These are phyloP conservation scores for Mycosphaerella arachidis DNA, from an alignment of 2,329 filamentous ascomycete genomes.

Conservation along the genomic window DNA sequence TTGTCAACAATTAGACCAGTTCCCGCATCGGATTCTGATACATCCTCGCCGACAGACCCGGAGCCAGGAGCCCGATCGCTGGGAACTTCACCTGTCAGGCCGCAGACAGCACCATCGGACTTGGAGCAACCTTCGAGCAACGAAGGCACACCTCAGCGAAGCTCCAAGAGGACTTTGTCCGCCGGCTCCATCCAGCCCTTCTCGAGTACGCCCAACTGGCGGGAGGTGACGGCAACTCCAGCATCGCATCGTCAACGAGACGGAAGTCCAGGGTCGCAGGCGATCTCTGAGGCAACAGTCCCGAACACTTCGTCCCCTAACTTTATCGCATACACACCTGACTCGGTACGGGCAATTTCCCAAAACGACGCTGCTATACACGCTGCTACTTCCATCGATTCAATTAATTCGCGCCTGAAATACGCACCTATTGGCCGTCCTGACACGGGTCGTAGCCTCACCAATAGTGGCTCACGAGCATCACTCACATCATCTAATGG, in stretches of 20 bases:
- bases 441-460: constrained; percentile 18
- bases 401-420: constrained; percentile 29
- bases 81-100: constrained; percentile 12
- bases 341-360: constrained; percentile 13
- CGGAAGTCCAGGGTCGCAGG: constrained; percentile 13
- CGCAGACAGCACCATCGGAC: constrained; percentile 15
- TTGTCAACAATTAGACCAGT: constrained; percentile 21
- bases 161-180: constrained; percentile 15
- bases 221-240: constrained; percentile 16
- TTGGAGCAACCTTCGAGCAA: constrained; percentile 10
- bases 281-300: constrained; percentile 19
- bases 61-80: constrained; percentile 13
- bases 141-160: constrained; percentile 8
- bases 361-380: constrained; percentile 6
- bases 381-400: constrained; percentile 27
- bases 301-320: constrained; percentile 28
- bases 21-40: constrained; percentile 19
- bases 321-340: constrained; percentile 27
- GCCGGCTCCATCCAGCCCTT: constrained; percentile 15
- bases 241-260: constrained; percentile 8
- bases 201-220: constrained; percentile 13
- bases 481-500: constrained; percentile 24
- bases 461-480: constrained; percentile 23
- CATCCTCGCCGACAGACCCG: constrained; percentile 16
- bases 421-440: constrained; percentile 17